These are phyloP conservation scores for Scytalidium sp. DNA, from an alignment of 2,329 filamentous ascomycete genomes.

Conservation along the genomic window DNA sequence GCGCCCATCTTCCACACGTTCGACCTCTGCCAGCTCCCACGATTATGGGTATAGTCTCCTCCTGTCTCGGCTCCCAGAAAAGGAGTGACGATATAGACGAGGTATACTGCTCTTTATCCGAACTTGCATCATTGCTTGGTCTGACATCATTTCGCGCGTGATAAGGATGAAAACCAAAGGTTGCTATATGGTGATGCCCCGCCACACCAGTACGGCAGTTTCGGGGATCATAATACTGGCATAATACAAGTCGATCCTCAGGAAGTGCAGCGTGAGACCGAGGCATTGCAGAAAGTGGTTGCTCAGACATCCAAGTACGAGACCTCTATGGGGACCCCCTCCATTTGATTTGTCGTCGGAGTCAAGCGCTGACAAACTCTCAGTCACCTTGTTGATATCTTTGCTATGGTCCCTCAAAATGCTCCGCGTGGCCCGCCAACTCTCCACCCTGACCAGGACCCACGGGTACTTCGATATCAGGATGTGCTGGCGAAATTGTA, in stretches of 20 bases:
- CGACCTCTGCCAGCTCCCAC: not conserved
- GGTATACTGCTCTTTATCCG: constrained; percentile 33
- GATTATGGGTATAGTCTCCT: constrained; percentile 58
- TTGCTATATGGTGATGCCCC: constrained; percentile 60
- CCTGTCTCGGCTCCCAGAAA: constrained; percentile 53
- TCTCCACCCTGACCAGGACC: constrained; percentile 51
- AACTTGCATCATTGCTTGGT: constrained; percentile 3
- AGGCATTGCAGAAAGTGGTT: constrained; percentile 62
- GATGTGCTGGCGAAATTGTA: constrained; percentile 59
- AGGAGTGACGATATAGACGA: constrained; percentile 50
- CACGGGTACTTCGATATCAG: constrained; percentile 56
- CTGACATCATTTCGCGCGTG: not conserved
- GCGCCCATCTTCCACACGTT: not conserved
- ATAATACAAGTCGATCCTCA: constrained; percentile 53
- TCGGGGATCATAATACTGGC: constrained; percentile 52
- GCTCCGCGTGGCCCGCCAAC: constrained; percentile 29
- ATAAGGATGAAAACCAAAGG: constrained; percentile 39
- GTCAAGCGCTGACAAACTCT: not conserved
- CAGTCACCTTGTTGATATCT: constrained; percentile 67
- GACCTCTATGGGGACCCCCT: not conserved
- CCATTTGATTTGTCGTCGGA: not conserved
- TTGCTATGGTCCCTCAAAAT: constrained; percentile 58
- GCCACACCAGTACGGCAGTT: constrained; percentile 59
- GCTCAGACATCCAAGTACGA: constrained; percentile 62
- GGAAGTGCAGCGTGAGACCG: constrained; percentile 61